These are phyloP conservation scores for Candida methanosorbosa DNA, from an alignment of 805 yeast genomes.

Conservation along the genomic window DNA sequence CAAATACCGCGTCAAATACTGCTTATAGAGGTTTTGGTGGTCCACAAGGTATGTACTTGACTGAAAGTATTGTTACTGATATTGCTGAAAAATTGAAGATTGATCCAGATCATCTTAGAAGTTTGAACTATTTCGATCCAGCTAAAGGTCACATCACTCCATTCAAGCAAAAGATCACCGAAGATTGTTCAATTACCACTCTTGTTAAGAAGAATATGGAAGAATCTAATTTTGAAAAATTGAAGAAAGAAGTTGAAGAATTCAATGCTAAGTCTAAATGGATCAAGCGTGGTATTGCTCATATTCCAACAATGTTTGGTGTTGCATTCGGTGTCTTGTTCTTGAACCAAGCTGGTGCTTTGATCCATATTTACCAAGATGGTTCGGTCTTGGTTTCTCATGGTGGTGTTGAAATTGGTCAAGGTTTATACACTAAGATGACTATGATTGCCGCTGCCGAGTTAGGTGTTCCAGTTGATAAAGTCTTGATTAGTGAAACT, in stretches of 20 bases:
- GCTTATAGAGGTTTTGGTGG: constrained; percentile 44
- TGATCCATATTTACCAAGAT: constrained; percentile 35
- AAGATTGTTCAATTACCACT: constrained; percentile 30
- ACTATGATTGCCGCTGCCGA: constrained; percentile 37
- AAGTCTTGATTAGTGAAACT: constrained; percentile 35
- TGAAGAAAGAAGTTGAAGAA: constrained; percentile 27
- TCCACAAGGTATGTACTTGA: constrained; percentile 39
- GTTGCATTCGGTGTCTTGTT: constrained; percentile 36
- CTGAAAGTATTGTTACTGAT: constrained; percentile 30
- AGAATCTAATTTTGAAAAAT: constrained; percentile 25
- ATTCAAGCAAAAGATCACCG: constrained; percentile 31
- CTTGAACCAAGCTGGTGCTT: constrained; percentile 40
- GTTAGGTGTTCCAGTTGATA: constrained; percentile 30
- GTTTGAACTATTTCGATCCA: constrained; percentile 27
- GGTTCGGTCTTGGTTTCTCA: constrained; percentile 38
- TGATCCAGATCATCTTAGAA: constrained; percentile 30
- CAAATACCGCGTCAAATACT: constrained; percentile 38
- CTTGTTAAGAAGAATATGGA: constrained; percentile 27
- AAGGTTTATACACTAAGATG: constrained; percentile 41
- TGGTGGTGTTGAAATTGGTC: constrained; percentile 45
- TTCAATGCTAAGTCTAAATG: constrained; percentile 32
- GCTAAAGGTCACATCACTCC: constrained; percentile 24
- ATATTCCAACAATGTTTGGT: constrained; percentile 39
- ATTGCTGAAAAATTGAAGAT: constrained; percentile 30
- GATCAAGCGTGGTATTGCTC: constrained; percentile 39